Base-by-base conservation (phyloP, 164 flowering plant genomes). In the Macadamia integrifolia region DNA sequence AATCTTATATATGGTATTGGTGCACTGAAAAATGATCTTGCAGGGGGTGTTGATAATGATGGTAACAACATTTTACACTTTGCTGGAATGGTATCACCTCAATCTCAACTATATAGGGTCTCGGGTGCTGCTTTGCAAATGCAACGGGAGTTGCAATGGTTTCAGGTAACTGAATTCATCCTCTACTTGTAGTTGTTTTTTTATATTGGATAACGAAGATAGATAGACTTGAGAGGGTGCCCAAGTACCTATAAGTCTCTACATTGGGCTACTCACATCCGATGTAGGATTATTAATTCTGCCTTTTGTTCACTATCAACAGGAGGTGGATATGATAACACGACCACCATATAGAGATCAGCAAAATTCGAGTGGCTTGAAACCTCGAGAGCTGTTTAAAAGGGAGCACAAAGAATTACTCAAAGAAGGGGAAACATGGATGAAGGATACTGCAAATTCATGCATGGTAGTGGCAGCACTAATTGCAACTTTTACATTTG, bases 71-170 rank as follows among this genome's bases (percentile, higher is more conserved):
- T 77, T 28, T 61, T 77, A 11, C 80, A 77, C 44, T 63, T 74
- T 10, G 77, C 77, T 11, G 80, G 69, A 9, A 67, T 44, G 55
- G 6, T 65, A 12, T 66, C 72, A 6, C 72, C 77, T 3, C 30
- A 72, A 6, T 42, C 61, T 9, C 72, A 65, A 35, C 75, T 77
- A 6, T 64, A 71, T 64, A 64, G 66, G 0, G 61, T 74, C 18
- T 49, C 80, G 0, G 77, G 77, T 49, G 80, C 80, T n/a, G 80
- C 80, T 13, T 62, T 77, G 15, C 76, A 77, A 61, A 73, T 77
- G 80, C 76, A 77, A 12, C 53, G 77, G 10, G 80, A 77, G 29
- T 56, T 74, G 2, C 80, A 73, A 52, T 77, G 80, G 80, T 73
- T 70, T 62, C 60, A 77, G 77, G 80, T 77, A 6, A 46, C 28